phyloP scores from a whole-genome alignment of 192 early-diverging fungal species.

The Radiomyces spectabilis region DNA sequence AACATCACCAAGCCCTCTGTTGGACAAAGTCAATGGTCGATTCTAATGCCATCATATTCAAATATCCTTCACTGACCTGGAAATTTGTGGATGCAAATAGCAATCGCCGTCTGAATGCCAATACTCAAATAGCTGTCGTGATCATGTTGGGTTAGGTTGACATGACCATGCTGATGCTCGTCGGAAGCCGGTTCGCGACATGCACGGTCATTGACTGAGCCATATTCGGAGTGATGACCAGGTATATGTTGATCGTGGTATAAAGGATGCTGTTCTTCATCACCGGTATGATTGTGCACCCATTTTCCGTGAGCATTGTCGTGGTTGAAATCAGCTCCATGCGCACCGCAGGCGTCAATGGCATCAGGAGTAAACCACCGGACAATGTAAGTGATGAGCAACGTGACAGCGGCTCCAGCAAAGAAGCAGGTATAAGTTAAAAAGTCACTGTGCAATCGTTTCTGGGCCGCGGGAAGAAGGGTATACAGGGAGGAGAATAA shows the following conservation, averaged over 20 bases:
- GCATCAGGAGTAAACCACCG: constrained; percentile 18
- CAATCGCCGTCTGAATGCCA: constrained; percentile 46
- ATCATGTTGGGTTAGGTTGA: neutral
- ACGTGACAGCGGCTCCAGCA: constrained; percentile 12
- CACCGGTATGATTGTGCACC: neutral
- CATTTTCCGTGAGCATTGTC: neutral
- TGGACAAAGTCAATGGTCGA: neutral
- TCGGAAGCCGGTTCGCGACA: neutral
- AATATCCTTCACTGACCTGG: constrained; percentile 26
- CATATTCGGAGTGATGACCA: neutral
- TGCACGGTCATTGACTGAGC: neutral
- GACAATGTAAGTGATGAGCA: constrained; percentile 11
- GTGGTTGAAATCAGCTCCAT: neutral
- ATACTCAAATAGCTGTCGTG: constrained; percentile 18
- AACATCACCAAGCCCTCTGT: constrained; percentile 51
- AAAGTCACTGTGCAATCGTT: neutral
- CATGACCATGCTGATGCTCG: neutral
- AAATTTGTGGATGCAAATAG: constrained; percentile 48
- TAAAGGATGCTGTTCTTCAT: neutral
- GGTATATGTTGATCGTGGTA: neutral
- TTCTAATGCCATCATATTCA: neutral
- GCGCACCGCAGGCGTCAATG: constrained; percentile 16
- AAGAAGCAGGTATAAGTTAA: constrained; percentile 13
- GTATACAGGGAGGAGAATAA: constrained; percentile 20
- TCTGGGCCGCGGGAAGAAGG: constrained; percentile 18